A percentile compares a stretch with the other conserved stretches of the same genome.
Evolutionary conservation across 2,329 filamentous ascomycete genomes (phyloP).

Genomic region (Verticillium nonalfalfae): DNA sequence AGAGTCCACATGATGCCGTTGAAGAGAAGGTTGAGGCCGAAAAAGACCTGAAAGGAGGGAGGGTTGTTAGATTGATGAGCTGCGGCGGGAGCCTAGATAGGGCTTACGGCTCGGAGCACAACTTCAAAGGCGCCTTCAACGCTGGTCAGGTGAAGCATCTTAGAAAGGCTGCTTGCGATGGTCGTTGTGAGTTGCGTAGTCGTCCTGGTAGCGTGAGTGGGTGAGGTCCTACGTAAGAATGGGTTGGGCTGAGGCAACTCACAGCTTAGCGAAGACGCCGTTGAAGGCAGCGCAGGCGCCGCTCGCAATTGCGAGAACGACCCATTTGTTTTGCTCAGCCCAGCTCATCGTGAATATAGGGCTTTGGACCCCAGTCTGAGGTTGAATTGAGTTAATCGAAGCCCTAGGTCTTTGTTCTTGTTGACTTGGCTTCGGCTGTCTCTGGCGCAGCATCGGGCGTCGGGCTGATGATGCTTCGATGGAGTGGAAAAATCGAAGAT

Average conservation of each 20-base stretch:
- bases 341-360: slow-evolving; percentile 12
- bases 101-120: slow-evolving; percentile 40
- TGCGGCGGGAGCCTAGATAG: neutral
- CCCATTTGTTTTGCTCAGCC: slow-evolving; percentile 43
- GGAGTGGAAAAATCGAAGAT: too few relatives aligned
- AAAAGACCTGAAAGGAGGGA: slow-evolving; percentile 55
- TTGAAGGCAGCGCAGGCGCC: slow-evolving; percentile 77
- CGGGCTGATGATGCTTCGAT: neutral
- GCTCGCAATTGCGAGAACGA: slow-evolving; percentile 65
- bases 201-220: slow-evolving; percentile 29
- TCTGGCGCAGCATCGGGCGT: neutral
- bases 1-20: slow-evolving; percentile 81
- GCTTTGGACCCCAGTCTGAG: slow-evolving; percentile 9
- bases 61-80: neutral
- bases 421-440: neutral
- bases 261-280: slow-evolving; percentile 80
- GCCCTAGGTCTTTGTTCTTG: neutral
- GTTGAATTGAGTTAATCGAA: neutral
- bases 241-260: slow-evolving; percentile 22
- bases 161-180: slow-evolving; percentile 38
- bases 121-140: slow-evolving; percentile 39
- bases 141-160: slow-evolving; percentile 33
- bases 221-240: neutral
- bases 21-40: slow-evolving; percentile 66
- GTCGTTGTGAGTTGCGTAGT: slow-evolving; percentile 48